These are phyloP conservation scores for Fraxinus sp. DNA, from an alignment of 305 asterid genomes.

Conservation along the genomic window DNA sequence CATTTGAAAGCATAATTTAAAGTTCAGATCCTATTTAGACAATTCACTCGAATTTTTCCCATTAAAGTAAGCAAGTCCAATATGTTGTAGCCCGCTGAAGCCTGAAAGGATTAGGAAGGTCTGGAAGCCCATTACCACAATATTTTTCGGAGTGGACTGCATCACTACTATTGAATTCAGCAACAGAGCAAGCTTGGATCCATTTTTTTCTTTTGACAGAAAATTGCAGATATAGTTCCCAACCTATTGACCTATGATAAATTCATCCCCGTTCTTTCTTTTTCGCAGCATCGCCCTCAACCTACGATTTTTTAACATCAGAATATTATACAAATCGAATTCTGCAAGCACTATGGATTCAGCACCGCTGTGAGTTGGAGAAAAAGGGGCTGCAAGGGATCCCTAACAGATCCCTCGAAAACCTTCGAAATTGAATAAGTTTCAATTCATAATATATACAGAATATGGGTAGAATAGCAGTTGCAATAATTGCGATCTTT, in stretches of 20 bases:
- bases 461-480: conserved; percentile 66
- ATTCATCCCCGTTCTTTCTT: background rate
- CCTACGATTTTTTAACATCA: background rate
- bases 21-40: too few species aligned
- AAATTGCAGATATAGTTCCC: background rate
- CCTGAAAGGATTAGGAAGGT: too few species aligned
- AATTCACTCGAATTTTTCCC: too few species aligned
- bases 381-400: background rate
- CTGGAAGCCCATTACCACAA: too few species aligned
- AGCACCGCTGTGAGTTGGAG: background rate
- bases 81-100: too few species aligned
- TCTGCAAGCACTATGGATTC: background rate
- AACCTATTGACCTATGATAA: background rate
- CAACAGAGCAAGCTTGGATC: background rate
- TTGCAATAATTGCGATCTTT: conserved; percentile 42
- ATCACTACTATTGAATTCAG: too few species aligned
- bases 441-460: background rate
- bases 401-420: background rate
- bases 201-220: background rate
- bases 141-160: too few species aligned
- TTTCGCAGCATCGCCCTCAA: background rate
- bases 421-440: background rate
- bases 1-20: too few species aligned
- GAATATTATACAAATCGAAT: background rate
- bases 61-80: too few species aligned